A percentile compares a stretch with the other conserved stretches of the same genome.
phyloP scores from a whole-genome alignment of 768 basidiomycete genomes.

The Butyriboletus loyo region DNA sequence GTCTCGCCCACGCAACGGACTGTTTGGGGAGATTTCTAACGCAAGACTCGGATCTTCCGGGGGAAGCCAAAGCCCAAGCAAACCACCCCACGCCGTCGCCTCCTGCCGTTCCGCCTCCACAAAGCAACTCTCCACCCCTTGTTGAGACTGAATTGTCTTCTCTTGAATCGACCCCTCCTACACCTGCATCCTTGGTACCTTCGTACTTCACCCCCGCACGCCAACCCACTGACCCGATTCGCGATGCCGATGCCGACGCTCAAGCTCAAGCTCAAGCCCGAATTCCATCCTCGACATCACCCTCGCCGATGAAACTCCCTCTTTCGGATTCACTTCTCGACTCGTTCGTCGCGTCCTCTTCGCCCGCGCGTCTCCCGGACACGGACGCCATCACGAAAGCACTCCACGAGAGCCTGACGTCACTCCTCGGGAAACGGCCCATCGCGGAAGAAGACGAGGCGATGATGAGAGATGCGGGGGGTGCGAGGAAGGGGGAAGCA shows the following conservation, averaged over 20 bases:
- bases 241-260: slow-evolving; percentile 21
- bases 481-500: slow-evolving; percentile 34
- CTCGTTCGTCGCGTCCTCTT: slow-evolving; percentile 18
- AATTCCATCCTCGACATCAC: slow-evolving; percentile 59
- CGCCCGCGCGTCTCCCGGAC: slow-evolving; percentile 36
- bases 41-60: slow-evolving; percentile 20
- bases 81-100: slow-evolving; percentile 10
- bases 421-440: slow-evolving; percentile 66
- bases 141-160: slow-evolving; percentile 1
- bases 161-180: slow-evolving; percentile 1
- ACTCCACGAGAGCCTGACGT: slow-evolving; percentile 65
- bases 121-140: slow-evolving; percentile 28
- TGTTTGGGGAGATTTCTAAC: slow-evolving; percentile 39
- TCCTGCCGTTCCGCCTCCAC: slow-evolving; percentile 21
- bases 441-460: slow-evolving; percentile 39
- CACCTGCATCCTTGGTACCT: background rate
- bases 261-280: slow-evolving; percentile 26
- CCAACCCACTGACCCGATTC: slow-evolving; percentile 2
- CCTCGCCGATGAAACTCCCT: slow-evolving; percentile 50
- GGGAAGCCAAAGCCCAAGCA: background rate
- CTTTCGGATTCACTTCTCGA: slow-evolving; percentile 15
- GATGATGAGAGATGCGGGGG: slow-evolving; percentile 12
- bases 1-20: background rate
- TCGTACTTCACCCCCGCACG: background rate
- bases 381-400: slow-evolving; percentile 50